These are phyloP conservation scores for Cladosporium phlei DNA, from an alignment of 2,329 filamentous ascomycete species.

Conservation along the genomic window DNA sequence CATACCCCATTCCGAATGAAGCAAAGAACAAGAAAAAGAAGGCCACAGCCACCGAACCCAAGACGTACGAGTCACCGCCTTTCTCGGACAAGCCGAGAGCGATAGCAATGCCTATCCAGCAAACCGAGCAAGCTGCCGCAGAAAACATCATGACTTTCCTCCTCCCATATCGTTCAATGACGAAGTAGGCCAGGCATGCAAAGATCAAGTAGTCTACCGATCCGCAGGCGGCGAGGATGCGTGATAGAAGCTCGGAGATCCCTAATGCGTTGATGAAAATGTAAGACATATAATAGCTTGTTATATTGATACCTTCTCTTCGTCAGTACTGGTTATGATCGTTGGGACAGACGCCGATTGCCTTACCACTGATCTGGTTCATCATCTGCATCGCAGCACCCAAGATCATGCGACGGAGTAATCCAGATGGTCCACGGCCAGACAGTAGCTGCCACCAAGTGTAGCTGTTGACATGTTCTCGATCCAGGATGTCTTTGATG, in stretches of 20 bases:
- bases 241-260: slow-evolving; percentile 43
- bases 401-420: slow-evolving; percentile 20
- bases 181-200: slow-evolving; percentile 43
- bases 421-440: slow-evolving; percentile 15
- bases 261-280: slow-evolving; percentile 50
- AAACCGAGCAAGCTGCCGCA: slow-evolving; percentile 46
- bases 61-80: slow-evolving; percentile 40
- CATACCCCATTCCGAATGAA: slow-evolving; percentile 35
- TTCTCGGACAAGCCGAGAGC: slow-evolving; percentile 38
- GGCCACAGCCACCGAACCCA: slow-evolving; percentile 45
- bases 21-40: slow-evolving; percentile 41
- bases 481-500: slow-evolving; percentile 47
- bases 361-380: slow-evolving; percentile 21
- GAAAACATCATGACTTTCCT: slow-evolving; percentile 47
- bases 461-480: slow-evolving; percentile 42
- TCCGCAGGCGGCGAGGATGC: slow-evolving; percentile 48
- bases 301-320: slow-evolving; percentile 26
- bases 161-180: slow-evolving; percentile 47
- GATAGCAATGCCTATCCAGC: slow-evolving; percentile 47
- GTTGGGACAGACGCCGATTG: too few relatives aligned
- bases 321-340: neutral
- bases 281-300: slow-evolving; percentile 37
- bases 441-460: slow-evolving; percentile 43
- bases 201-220: slow-evolving; percentile 48
- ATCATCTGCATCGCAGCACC: slow-evolving; percentile 27